These are phyloP conservation scores for Colletotrichum tropicicola DNA, from an alignment of 2,329 filamentous ascomycete genomes.

Conservation along the genomic window DNA sequence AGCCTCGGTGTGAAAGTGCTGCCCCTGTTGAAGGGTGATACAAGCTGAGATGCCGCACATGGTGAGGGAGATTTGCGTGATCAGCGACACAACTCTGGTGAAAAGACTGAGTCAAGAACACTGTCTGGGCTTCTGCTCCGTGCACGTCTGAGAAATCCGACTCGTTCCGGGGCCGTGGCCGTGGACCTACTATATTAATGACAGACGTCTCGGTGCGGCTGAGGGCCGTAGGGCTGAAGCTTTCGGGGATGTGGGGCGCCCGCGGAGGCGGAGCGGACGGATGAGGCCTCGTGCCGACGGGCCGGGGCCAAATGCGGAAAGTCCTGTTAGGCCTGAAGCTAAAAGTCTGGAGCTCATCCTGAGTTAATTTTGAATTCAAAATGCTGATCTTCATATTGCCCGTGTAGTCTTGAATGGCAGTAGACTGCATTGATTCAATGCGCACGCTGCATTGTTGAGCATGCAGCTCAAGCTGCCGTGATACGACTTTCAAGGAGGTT, in stretches of 20 bases:
- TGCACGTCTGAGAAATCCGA: background rate
- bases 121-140: background rate
- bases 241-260: background rate
- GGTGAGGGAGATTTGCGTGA: background rate
- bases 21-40: background rate
- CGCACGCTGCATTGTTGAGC: no score
- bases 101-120: background rate
- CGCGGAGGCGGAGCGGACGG: background rate
- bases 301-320: background rate
- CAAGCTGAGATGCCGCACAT: constrained; percentile 22
- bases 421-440: background rate
- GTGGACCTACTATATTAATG: background rate
- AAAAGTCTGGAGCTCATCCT: background rate
- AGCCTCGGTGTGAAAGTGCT: background rate
- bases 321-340: no score
- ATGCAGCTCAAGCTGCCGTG: no score
- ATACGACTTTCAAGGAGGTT: no score
- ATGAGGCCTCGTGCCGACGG: background rate
- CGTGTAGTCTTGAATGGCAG: no score
- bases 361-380: no score
- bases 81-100: no score
- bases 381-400: no score
- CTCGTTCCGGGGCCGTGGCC: background rate
- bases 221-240: background rate
- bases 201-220: background rate